These are phyloP conservation scores for Rhynchospora pubera DNA, from an alignment of 176 grass and related monocot species.

Conservation along the genomic window DNA sequence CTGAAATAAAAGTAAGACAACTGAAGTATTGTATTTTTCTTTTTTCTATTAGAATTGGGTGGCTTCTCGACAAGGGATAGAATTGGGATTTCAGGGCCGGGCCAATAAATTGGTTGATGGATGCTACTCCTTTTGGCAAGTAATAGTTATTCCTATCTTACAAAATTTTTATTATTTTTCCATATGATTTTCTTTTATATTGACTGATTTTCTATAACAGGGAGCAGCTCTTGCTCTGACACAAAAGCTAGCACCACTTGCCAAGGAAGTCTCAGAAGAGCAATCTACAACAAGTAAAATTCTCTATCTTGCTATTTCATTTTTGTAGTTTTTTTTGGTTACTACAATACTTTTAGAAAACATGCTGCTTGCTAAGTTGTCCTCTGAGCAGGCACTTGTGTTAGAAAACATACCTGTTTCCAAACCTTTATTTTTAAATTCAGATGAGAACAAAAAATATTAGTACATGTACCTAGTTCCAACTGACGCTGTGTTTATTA, in stretches of 20 bases:
- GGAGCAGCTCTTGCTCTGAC: slow-evolving; percentile 70
- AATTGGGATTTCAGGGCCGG: slow-evolving; percentile 94
- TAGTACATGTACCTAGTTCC: neutral
- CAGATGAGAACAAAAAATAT: neutral
- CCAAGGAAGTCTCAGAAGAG: slow-evolving; percentile 30
- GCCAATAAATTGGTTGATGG: slow-evolving; percentile 96
- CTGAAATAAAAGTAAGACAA: neutral
- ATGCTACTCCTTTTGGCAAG: slow-evolving; percentile 99
- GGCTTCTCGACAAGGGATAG: slow-evolving; percentile 75
- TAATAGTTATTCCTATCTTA: slow-evolving; percentile 30
- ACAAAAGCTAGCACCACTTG: slow-evolving; percentile 54
- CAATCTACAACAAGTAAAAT: slow-evolving; percentile 4
- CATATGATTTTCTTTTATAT: neutral
- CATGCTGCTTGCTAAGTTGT: neutral
- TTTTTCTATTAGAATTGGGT: slow-evolving; percentile 59
- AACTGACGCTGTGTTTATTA: slow-evolving; percentile 4
- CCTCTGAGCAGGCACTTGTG: neutral
- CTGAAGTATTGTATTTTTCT: neutral
- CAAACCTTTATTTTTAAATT: neutral
- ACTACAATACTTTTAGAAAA: no score
- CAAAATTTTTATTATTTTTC: neutral
- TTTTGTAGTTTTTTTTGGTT: no score
- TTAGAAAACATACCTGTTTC: neutral
- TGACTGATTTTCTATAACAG: slow-evolving; percentile 28
- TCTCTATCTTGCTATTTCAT: neutral